A percentile compares a stretch with the other conserved stretches of the same genome.
Conservation (phyloP, 2,329 filamentous ascomycete genomes). For the Alternaria alternata region DNA sequence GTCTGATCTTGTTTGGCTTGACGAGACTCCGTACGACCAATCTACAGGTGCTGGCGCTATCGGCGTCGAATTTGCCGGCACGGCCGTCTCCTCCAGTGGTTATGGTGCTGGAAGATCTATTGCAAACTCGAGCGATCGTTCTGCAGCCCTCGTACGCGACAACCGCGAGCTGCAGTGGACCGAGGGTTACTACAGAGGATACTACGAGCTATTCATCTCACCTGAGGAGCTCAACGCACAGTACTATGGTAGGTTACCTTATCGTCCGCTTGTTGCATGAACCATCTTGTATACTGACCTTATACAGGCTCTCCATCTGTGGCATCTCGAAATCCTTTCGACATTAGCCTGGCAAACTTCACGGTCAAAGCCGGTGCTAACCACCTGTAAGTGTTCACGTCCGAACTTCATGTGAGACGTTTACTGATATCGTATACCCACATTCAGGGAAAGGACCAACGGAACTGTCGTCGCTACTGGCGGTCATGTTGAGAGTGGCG, state of each 20-base stretch:
- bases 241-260: constrained; percentile 63
- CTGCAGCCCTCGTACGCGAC: constrained; percentile 40
- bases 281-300: background rate
- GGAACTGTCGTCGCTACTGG: constrained; percentile 46
- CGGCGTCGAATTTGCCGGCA: constrained; percentile 65
- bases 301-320: constrained; percentile 60
- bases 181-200: constrained; percentile 75
- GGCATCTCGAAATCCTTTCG: constrained; percentile 65
- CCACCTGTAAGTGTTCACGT: constrained; percentile 47
- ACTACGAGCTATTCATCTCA: constrained; percentile 68
- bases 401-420: too few species aligned
- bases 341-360: constrained; percentile 73
- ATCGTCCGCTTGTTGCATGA: background rate
- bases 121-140: constrained; percentile 60
- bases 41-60: constrained; percentile 50
- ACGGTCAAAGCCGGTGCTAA: constrained; percentile 70
- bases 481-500: constrained; percentile 62
- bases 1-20: constrained; percentile 54
- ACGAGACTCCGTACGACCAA: constrained; percentile 47
- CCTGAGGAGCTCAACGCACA: constrained; percentile 65
- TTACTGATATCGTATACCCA: too few species aligned
- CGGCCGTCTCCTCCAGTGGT: constrained; percentile 69
- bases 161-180: constrained; percentile 75
- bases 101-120: constrained; percentile 26
- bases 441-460: constrained; percentile 44